Conservation (phyloP, 2,329 filamentous ascomycete species). For the Clarireedia paspali region DNA sequence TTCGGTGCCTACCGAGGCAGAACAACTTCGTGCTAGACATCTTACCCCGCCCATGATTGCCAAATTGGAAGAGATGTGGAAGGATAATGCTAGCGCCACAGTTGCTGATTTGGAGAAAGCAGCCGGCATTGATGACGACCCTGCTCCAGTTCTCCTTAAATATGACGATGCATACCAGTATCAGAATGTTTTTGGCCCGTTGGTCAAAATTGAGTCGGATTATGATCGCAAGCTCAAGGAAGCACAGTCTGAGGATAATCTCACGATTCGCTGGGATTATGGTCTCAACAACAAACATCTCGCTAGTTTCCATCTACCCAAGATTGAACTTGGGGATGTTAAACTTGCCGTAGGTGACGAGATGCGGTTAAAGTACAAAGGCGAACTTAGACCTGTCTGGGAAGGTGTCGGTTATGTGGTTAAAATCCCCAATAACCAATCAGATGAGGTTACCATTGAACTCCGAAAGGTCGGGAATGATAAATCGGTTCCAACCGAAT, state of each 20-base stretch:
- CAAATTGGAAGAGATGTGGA: conserved; percentile 97
- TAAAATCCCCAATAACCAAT: conserved; percentile 99
- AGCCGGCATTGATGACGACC: conserved; percentile 87
- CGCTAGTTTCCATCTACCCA: conserved; percentile 90
- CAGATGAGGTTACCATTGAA: conserved; percentile 93
- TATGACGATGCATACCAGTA: conserved; percentile 99
- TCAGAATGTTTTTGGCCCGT: conserved; percentile 94
- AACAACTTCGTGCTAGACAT: conserved; percentile 91
- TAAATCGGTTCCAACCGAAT: conserved; percentile 91
- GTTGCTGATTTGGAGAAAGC: conserved; percentile 88
- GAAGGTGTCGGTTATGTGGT: conserved; percentile 98
- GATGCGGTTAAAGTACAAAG: conserved; percentile 95
- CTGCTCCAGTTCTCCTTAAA: conserved; percentile 80
- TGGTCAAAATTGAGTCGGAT: conserved; percentile 98
- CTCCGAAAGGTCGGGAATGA: conserved; percentile 90
- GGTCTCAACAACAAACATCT: conserved; percentile 96
- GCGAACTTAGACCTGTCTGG: conserved; percentile 86
- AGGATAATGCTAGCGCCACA: conserved; percentile 83
- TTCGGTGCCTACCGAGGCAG: conserved; percentile 78
- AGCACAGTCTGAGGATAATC: conserved; percentile 91
- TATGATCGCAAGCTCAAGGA: conserved; percentile 99
- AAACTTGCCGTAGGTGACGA: conserved; percentile 97
- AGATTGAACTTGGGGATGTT: conserved; percentile 94
- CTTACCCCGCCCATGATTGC: conserved; percentile 91
- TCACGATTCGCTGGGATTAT: conserved; percentile 89